Percentiles rank a stretch among this genome's conserved stretches.
Conservation (phyloP, 176 grass and related monocot species). For the Canna indica region DNA sequence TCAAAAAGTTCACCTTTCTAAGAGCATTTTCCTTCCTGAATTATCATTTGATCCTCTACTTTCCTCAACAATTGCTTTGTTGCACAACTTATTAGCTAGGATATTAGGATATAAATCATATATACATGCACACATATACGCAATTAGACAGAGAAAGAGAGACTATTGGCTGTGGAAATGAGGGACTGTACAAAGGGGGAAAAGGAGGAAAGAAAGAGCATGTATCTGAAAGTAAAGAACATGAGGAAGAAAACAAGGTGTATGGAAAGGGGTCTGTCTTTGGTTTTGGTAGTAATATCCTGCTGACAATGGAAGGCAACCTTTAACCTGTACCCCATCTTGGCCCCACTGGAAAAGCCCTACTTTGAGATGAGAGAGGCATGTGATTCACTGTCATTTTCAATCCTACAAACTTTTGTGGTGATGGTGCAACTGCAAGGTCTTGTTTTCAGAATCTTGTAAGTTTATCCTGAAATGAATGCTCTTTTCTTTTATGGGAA, state of each 20-base stretch:
- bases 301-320: slow-evolving; percentile 7
- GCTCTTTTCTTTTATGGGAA: neutral
- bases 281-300: neutral
- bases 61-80: too few relatives aligned
- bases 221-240: neutral
- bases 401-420: neutral
- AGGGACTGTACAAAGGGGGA: too few relatives aligned
- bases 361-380: slow-evolving; percentile 3
- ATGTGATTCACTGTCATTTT: slow-evolving; percentile 17
- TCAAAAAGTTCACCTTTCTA: too few relatives aligned
- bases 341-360: neutral
- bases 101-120: neutral
- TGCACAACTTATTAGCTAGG: neutral
- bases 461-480: neutral
- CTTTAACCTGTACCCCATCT: slow-evolving; percentile 2
- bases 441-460: neutral
- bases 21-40: neutral
- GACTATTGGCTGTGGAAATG: too few relatives aligned
- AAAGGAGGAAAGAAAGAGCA: neutral
- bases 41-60: too few relatives aligned
- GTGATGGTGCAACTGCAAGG: slow-evolving; percentile 1
- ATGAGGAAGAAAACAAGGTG: slow-evolving; percentile 12
- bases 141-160: neutral
- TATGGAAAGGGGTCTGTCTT: slow-evolving; percentile 9
- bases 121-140: too few relatives aligned